Evolutionary conservation across 257 asterid genomes (phyloP).

Genomic region (Solanum arcanum): DNA sequence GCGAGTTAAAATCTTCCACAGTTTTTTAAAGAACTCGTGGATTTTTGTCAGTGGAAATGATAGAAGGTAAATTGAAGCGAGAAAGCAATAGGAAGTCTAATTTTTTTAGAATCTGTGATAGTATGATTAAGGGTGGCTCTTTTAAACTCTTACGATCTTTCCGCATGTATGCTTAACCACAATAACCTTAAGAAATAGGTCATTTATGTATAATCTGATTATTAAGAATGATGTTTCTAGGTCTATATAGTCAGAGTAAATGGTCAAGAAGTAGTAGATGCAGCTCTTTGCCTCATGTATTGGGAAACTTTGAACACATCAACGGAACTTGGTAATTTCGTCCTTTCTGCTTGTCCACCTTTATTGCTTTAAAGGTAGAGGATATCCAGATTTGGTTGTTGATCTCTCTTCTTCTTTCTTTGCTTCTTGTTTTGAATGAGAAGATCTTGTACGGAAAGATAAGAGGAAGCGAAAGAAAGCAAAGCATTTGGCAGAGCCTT

Average conservation of each 20-base stretch:
- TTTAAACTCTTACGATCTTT: background rate
- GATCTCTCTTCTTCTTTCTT: constrained; percentile 3
- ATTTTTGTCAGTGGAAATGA: background rate
- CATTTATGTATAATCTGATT: background rate
- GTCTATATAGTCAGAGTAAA: constrained; percentile 79
- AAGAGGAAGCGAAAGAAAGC: constrained; percentile 31
- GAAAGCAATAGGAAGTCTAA: background rate
- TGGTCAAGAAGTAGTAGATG: constrained; percentile 39
- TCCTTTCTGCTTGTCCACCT: background rate
- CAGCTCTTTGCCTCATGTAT: constrained; percentile 65
- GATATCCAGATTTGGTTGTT: background rate
- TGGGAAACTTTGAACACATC: constrained; percentile 26
- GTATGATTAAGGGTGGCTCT: background rate
- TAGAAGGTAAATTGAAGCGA: background rate
- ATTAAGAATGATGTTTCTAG: constrained; percentile 19
- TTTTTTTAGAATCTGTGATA: background rate
- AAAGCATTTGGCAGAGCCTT: constrained; percentile 41
- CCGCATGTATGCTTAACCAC: background rate
- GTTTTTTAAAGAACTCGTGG: background rate
- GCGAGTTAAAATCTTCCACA: background rate
- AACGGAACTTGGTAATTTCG: constrained; percentile 27
- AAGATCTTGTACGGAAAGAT: constrained; percentile 37
- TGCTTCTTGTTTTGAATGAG: constrained; percentile 4
- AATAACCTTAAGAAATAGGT: background rate
- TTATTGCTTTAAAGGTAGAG: background rate